These are phyloP conservation scores for Alternaria angustiovoidea DNA, from an alignment of 2,329 filamentous ascomycete genomes.

Conservation along the genomic window DNA sequence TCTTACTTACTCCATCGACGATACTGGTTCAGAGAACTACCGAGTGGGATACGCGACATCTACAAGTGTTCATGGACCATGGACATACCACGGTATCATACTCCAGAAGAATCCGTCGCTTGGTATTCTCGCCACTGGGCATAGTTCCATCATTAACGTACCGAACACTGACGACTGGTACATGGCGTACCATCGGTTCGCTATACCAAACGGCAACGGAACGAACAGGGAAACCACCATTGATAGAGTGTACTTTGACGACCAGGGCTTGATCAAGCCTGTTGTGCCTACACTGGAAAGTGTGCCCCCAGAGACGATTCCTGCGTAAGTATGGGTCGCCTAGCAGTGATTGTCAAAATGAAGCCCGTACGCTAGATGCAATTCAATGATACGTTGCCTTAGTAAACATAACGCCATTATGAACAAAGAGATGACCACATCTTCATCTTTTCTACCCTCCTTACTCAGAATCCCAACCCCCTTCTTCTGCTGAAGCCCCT, in stretches of 20 bases:
- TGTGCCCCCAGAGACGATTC: conserved; percentile 18
- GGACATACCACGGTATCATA: conserved; percentile 35
- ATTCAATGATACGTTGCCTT: neutral
- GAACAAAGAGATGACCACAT: neutral
- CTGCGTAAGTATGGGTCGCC: neutral
- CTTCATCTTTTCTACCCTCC: neutral
- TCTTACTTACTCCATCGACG: conserved; percentile 41
- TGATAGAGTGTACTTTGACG: conserved; percentile 37
- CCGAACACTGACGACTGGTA: conserved; percentile 42
- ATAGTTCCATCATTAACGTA: conserved; percentile 38
- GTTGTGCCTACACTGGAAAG: conserved; percentile 38
- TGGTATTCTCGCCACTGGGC: conserved; percentile 37
- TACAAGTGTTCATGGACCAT: conserved; percentile 30
- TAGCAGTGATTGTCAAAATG: neutral
- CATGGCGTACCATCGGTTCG: conserved; percentile 41
- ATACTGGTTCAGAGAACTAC: conserved; percentile 39
- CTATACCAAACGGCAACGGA: conserved; percentile 34
- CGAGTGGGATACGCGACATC: conserved; percentile 39
- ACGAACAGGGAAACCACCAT: conserved; percentile 37
- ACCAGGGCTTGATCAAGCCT: conserved; percentile 30
- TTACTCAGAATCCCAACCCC: neutral
- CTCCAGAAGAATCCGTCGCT: conserved; percentile 32
- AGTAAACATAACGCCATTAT: neutral
- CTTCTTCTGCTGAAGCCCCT: neutral
- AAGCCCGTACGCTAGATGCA: neutral